These are phyloP conservation scores for Candida tammaniensis DNA, from an alignment of 805 yeast genomes.

Conservation along the genomic window DNA sequence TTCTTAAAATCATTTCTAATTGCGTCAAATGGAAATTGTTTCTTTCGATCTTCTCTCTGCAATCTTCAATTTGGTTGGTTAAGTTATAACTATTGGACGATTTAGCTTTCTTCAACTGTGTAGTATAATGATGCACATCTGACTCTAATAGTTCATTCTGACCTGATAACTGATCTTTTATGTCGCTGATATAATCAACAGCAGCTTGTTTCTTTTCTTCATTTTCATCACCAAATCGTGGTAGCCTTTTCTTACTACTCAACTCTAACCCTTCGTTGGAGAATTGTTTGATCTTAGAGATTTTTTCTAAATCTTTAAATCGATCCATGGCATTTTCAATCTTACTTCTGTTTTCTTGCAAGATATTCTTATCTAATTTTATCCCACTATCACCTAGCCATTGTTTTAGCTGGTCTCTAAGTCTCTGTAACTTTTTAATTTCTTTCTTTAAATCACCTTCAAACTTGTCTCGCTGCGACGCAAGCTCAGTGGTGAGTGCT, in stretches of 20 bases:
- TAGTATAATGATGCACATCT: constrained; percentile 41
- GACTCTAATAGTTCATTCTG: constrained; percentile 81
- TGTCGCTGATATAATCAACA: constrained; percentile 61
- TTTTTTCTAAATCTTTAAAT: constrained; percentile 90
- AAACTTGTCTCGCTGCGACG: constrained; percentile 87
- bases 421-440: constrained; percentile 89
- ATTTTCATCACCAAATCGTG: constrained; percentile 59
- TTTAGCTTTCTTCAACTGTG: constrained; percentile 45
- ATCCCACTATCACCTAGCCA: constrained; percentile 93
- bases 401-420: constrained; percentile 90
- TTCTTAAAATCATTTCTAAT: constrained; percentile 73
- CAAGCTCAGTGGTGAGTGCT: constrained; percentile 74
- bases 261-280: constrained; percentile 87
- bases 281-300: constrained; percentile 90
- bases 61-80: constrained; percentile 59
- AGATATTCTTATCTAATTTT: constrained; percentile 55
- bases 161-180: constrained; percentile 75
- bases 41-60: constrained; percentile 62
- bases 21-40: constrained; percentile 76
- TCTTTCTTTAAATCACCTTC: constrained; percentile 92
- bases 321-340: constrained; percentile 94
- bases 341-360: constrained; percentile 61
- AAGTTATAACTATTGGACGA: constrained; percentile 43
- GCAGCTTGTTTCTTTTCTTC: constrained; percentile 78
- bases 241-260: constrained; percentile 36